Percentiles rank a stretch among this genome's conserved stretches.
These are phyloP conservation scores for Corymbia citriodora DNA, from an alignment of 441 rosid species.

Conservation along the genomic window DNA sequence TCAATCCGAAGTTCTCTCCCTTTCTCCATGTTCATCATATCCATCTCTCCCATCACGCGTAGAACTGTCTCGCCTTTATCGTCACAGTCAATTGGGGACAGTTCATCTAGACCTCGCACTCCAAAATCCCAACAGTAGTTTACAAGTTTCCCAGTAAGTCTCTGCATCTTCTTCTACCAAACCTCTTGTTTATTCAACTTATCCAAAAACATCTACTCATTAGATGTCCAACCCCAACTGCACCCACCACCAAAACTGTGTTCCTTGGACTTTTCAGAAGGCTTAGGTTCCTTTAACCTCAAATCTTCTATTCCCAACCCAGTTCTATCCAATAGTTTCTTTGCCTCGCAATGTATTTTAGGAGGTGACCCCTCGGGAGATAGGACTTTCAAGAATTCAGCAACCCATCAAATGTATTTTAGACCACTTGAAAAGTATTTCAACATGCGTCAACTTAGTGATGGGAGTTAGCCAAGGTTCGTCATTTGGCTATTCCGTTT, in stretches of 20 bases:
- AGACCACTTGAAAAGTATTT: not conserved
- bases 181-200: not conserved
- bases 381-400: not conserved
- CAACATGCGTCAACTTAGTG: not conserved
- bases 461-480: not conserved
- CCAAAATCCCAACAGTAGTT: not conserved
- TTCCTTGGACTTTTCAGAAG: not conserved
- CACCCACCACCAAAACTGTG: not conserved
- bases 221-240: not conserved
- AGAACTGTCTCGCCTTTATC: not conserved
- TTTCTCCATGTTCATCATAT: not conserved
- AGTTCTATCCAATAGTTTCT: not conserved
- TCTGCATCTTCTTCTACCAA: not conserved
- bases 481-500: not conserved
- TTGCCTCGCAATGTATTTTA: not conserved
- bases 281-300: not conserved
- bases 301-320: not conserved
- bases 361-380: not conserved
- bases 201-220: not conserved
- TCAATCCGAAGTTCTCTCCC: not conserved
- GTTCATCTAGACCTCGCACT: not conserved
- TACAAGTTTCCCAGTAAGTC: not conserved
- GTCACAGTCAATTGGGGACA: not conserved
- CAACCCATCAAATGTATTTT: not conserved
- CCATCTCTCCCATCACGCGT: not conserved